Evolutionary conservation across 2,329 filamentous ascomycete genomes (phyloP).

Genomic region (Trichoderma atroviride): DNA sequence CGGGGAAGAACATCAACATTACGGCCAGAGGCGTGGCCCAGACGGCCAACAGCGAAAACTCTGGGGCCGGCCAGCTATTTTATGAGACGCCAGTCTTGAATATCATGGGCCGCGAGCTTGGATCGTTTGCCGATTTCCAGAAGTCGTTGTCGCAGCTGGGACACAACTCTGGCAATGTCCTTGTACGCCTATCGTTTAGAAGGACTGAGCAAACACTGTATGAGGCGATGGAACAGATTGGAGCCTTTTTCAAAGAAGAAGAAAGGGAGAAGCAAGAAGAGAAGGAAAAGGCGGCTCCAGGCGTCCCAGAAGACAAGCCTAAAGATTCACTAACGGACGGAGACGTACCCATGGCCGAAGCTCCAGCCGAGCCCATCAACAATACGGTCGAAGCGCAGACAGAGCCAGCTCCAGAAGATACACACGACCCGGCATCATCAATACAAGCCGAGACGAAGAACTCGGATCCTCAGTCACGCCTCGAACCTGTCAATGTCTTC

Average conservation of each 20-base stretch:
- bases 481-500: constrained; percentile 69
- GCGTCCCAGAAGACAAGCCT: not conserved
- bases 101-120: constrained; percentile 78
- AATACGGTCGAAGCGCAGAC: not conserved
- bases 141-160: constrained; percentile 87
- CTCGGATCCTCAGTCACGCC: constrained; percentile 37
- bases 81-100: constrained; percentile 87
- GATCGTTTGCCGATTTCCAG: constrained; percentile 78
- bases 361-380: constrained; percentile 23
- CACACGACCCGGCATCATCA: constrained; percentile 28
- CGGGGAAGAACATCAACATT: constrained; percentile 70
- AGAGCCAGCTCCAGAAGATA: constrained; percentile 7
- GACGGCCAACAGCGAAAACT: constrained; percentile 54
- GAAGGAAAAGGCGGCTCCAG: constrained; percentile 4
- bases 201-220: constrained; percentile 77
- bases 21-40: constrained; percentile 79
- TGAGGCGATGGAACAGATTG: constrained; percentile 82
- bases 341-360: constrained; percentile 34
- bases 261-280: constrained; percentile 34
- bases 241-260: constrained; percentile 68
- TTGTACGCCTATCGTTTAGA: constrained; percentile 77
- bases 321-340: constrained; percentile 24
- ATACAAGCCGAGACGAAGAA: constrained; percentile 15
- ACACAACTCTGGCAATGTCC: constrained; percentile 78
- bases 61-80: constrained; percentile 73